A percentile compares a stretch with the other conserved stretches of the same genome.
Evolutionary conservation across 2,329 filamentous ascomycete species (phyloP).

Genomic region (Sporothrix mexicana): DNA sequence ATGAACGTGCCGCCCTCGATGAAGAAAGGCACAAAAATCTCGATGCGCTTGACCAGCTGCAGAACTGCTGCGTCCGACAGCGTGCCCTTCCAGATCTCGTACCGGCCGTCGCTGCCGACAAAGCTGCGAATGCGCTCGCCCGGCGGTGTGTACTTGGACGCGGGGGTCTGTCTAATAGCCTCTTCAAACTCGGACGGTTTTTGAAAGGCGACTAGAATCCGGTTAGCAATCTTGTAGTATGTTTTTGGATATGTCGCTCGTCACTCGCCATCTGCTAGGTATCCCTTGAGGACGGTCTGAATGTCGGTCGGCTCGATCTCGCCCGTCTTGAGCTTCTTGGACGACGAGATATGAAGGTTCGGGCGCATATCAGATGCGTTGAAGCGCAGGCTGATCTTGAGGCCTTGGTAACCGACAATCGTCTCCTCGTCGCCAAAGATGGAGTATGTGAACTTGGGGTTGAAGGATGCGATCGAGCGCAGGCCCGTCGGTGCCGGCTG

Average conservation of each 20-base stretch:
- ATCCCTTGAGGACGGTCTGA: constrained; percentile 65
- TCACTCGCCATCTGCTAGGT: constrained; percentile 71
- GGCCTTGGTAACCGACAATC: constrained; percentile 86
- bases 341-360: constrained; percentile 72
- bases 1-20: constrained; percentile 92
- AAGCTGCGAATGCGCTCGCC: constrained; percentile 73
- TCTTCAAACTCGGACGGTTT: constrained; percentile 66
- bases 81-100: constrained; percentile 83
- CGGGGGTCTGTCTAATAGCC: constrained; percentile 54
- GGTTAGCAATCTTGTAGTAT: not conserved
- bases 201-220: constrained; percentile 69
- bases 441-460: constrained; percentile 86
- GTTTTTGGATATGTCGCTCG: no score
- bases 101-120: constrained; percentile 63
- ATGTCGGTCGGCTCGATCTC: constrained; percentile 75
- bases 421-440: constrained; percentile 93
- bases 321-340: constrained; percentile 72
- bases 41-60: constrained; percentile 77
- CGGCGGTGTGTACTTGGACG: constrained; percentile 68
- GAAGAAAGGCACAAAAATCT: constrained; percentile 82
- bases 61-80: constrained; percentile 72
- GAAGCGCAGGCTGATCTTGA: constrained; percentile 75
- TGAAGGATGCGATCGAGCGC: constrained; percentile 71
- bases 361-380: constrained; percentile 77
- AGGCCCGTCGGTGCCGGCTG: constrained; percentile 55